Evolutionary conservation across 345 rosid species (phyloP), one percentile per base, ranked within the genome.

Genomic region (Pugionium dolabratum): DNA sequence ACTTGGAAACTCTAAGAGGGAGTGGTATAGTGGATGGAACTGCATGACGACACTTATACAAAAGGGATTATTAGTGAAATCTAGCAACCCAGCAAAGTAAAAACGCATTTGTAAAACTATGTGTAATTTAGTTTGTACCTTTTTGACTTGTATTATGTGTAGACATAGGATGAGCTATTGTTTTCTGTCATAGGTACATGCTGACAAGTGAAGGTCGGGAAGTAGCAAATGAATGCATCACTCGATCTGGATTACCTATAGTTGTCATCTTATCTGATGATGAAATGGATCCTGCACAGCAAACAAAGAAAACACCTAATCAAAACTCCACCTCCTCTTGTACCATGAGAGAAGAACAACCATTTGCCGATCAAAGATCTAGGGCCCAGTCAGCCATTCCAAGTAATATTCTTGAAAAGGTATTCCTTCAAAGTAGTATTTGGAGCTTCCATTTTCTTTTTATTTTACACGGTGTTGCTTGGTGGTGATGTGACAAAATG

Each of bases 11-110:
- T 86, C 97, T 64, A 50, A 82, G 41, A 86, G 85, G 75, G 96
- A 86, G 68, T 88, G 96, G 96, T 90, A 90, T 67, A 85, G 77
- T 60, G 97, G 97, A 77, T 93, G 99, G 99, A 90, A 72, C 76
- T 90, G 95, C 81, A 93, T 93, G 99, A 76, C 75, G 58, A 90
- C 82, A 39, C 78, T 90, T 81, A 79, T 88, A 75, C 75, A 78
- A 1, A 93, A 85, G 73, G 97, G 99, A 78, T 79, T 90, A 62
- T 92, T 90, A 50, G 90, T 81, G 64, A 93, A 85, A 78, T 88
- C 94, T 29, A 90, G 97, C 79, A 85, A 86, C 76, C 97, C 99
- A 9, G 97, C 97, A 67, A 93, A 88, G 98, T 93, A 80, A 40
- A 74, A 70, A 40, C 50, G 53, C 76, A 27, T 9, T 18, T 35